Evolutionary conservation across 2,329 filamentous ascomycete species (phyloP), one percentile per base, ranked within the genome.

Genomic region (Fusarium sp.): DNA sequence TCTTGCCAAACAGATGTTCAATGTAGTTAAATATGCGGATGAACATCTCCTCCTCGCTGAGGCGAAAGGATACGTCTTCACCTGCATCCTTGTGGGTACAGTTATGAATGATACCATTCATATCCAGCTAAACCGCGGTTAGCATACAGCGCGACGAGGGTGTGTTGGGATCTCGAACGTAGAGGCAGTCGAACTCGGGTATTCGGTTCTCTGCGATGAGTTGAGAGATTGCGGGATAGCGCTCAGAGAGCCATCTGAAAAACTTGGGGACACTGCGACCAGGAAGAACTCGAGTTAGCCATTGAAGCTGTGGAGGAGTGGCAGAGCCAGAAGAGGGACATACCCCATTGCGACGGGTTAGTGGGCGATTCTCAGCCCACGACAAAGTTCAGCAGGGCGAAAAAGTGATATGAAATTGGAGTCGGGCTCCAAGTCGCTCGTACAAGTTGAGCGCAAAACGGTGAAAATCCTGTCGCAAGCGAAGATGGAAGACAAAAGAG

Each of bases 1-100:
- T 99, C 85, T 98, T 99, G 78, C 96, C 95, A 83, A 97, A 99
- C 63, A 99, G 85, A 86, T 99, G 97, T 84, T 99, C 97, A 76
- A 99, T 99, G 83, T 99, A 99, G 85, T 98, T 98, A 90, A 99
- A 99, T 80, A 99, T 99, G 68, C 95, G 94, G 77, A 99, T 98
- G 82, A 99, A 99, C 97, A 99, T 99, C 84, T 98, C 94, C 83
- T 99, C 96, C 83, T 99, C 97, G 67, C 93, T 96, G 85, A 98
- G 92, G 65, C 97, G 95, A 80, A 97, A 97, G 2, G 94, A 95
- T 5, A 95, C 92, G 81, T 96, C 95, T 81, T 97, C 95, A 64
- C 84, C 85, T 27, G 94, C 93, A 85, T 99, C 96, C 81, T 97
- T 98, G 86, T 99, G 97, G 66, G 97, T 99, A 84, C 97, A 99